A percentile compares a stretch with the other conserved stretches of the same genome.
Evolutionary conservation across 177 flowering plant genomes (phyloP).

Genomic region (Vitis hybrid): DNA sequence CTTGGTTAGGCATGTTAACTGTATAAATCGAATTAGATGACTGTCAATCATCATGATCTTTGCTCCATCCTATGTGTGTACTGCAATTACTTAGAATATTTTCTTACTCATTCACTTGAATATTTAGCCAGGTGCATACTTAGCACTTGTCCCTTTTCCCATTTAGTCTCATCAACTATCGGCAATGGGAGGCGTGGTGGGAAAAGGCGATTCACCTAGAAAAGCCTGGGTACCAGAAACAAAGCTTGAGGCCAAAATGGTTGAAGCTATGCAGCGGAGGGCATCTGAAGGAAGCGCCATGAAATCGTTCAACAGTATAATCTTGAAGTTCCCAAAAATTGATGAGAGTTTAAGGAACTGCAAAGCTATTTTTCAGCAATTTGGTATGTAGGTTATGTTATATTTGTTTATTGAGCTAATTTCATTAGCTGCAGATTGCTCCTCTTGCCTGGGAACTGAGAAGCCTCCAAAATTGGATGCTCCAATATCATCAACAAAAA

Average conservation of each 20-base stretch:
- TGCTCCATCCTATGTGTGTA: neutral
- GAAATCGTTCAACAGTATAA: conserved; percentile 78
- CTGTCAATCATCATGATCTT: neutral
- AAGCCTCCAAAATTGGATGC: neutral
- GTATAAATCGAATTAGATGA: neutral
- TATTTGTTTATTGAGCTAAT: neutral
- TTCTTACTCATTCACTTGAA: conserved; percentile 2
- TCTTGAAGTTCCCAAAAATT: conserved; percentile 87
- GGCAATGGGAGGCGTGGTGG: conserved; percentile 69
- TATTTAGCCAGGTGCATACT: conserved; percentile 5
- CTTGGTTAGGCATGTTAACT: neutral
- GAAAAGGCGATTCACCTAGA: conserved; percentile 46
- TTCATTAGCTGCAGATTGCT: neutral
- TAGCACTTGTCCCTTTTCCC: conserved; percentile 1
- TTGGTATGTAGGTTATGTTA: conserved; percentile 48
- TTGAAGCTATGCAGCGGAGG: conserved; percentile 75
- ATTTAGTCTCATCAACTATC: conserved; percentile 2
- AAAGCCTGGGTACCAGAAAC: conserved; percentile 53
- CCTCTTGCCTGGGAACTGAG: neutral
- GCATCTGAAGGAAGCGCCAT: conserved; percentile 57
- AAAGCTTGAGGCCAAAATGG: conserved; percentile 86
- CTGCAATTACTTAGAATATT: neutral
- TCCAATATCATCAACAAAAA: neutral
- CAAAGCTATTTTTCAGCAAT: conserved; percentile 69
- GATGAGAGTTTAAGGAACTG: conserved; percentile 79